phyloP scores from a whole-genome alignment of 176 grass and related monocot genomes.

The Carex cristatella region DNA sequence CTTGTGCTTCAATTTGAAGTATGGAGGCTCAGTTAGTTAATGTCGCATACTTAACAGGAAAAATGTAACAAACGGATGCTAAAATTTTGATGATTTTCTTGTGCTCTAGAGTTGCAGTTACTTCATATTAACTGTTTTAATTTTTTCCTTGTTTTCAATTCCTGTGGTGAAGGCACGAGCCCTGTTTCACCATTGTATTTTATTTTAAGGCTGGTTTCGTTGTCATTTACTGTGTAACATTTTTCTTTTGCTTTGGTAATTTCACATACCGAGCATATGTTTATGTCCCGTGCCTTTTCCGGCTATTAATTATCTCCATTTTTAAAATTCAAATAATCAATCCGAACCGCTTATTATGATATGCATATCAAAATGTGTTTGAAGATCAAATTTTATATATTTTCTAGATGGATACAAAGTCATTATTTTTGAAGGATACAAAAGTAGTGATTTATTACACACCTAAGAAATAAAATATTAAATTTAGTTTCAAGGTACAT shows the following conservation, averaged over 20 bases:
- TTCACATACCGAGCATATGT: too few relatives aligned
- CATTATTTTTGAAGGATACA: too few relatives aligned
- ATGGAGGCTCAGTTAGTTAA: neutral
- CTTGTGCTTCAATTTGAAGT: slow-evolving; percentile 7
- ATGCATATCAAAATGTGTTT: too few relatives aligned
- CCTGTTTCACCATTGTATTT: neutral
- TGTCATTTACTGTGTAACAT: neutral
- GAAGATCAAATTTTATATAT: too few relatives aligned
- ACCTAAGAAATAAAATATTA: too few relatives aligned
- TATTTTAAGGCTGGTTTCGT: neutral
- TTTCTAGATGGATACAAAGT: too few relatives aligned
- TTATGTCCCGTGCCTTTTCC: too few relatives aligned
- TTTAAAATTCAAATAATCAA: too few relatives aligned
- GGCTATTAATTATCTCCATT: too few relatives aligned
- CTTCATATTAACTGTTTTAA: neutral
- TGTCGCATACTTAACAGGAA: neutral
- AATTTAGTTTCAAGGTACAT: too few relatives aligned
- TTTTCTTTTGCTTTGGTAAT: neutral
- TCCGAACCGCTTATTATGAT: too few relatives aligned
- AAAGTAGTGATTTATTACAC: too few relatives aligned
- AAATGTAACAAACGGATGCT: neutral
- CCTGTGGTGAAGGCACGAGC: neutral
- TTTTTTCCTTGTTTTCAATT: neutral
- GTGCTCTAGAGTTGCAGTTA: neutral
- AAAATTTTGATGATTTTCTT: neutral